Conservation (phyloP, 768 basidiomycete genomes). For the Lactifluus echinatus region DNA sequence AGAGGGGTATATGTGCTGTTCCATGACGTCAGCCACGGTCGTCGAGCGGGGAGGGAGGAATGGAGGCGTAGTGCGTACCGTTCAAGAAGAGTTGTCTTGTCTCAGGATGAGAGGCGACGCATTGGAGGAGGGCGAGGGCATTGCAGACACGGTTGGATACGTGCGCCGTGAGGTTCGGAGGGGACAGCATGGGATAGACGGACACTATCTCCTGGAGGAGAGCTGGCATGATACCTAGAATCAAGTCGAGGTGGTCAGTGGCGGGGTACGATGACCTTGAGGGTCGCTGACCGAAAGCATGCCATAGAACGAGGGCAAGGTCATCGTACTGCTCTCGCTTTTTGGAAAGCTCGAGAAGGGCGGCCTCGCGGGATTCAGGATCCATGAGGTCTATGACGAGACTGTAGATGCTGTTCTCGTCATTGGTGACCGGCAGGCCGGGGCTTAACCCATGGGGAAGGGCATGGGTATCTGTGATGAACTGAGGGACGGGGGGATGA, state of each 20-base stretch:
- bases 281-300: conserved; percentile 77
- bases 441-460: conserved; percentile 24
- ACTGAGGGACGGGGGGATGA: conserved; percentile 37
- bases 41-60: background rate
- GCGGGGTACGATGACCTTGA: conserved; percentile 3
- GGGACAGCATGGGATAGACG: conserved; percentile 92
- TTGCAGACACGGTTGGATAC: conserved; percentile 99
- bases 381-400: conserved; percentile 86
- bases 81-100: conserved; percentile 93
- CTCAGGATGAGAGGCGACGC: conserved; percentile 95
- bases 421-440: conserved; percentile 28
- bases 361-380: conserved; percentile 74
- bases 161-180: conserved; percentile 93
- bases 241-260: background rate
- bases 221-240: conserved; percentile 90
- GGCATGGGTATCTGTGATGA: conserved; percentile 24
- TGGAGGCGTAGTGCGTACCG: conserved; percentile 60
- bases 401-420: conserved; percentile 80
- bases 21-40: background rate
- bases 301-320: conserved; percentile 95
- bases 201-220: conserved; percentile 96
- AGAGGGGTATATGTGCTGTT: conserved; percentile 88
- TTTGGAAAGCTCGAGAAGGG: conserved; percentile 93
- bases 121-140: conserved; percentile 93
- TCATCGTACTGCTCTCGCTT: conserved; percentile 99